A percentile compares a stretch with the other conserved stretches of the same genome.
Conservation (phyloP, 73 alveolate genomes). For the Symbiodinium natans region DNA sequence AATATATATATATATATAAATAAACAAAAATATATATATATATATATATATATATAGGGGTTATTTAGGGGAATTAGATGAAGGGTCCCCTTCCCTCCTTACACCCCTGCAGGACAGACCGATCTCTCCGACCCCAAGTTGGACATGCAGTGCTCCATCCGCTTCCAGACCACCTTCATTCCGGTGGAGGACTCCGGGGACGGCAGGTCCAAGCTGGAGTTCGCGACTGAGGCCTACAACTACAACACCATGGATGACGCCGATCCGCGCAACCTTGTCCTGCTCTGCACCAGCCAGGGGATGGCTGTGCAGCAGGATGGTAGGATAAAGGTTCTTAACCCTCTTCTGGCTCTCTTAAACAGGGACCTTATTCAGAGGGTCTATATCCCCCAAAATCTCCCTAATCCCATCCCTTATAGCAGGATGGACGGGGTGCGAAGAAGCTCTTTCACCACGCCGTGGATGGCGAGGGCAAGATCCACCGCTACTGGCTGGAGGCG, state of each 20-base stretch:
- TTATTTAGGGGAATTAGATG: not conserved
- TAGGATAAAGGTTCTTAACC: not conserved
- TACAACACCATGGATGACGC: conserved; percentile 52
- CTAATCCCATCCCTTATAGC: too few relatives aligned
- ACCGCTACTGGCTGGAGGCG: conserved; percentile 76
- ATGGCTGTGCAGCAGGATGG: conserved; percentile 77
- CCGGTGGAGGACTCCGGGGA: not conserved
- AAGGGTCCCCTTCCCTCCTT: not conserved
- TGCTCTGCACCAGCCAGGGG: conserved; percentile 26
- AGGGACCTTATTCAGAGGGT: too few relatives aligned
- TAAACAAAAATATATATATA: too few relatives aligned
- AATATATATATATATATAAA: too few relatives aligned
- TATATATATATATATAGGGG: too few relatives aligned
- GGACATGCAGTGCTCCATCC: not conserved
- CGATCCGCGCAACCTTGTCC: conserved; percentile 56
- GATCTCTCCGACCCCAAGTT: not conserved
- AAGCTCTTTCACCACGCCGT: conserved; percentile 71
- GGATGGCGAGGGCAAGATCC: conserved; percentile 37
- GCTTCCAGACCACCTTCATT: conserved; percentile 21
- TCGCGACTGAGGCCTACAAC: conserved; percentile 77
- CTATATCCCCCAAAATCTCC: too few relatives aligned
- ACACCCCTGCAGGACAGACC: not conserved
- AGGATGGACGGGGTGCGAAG: conserved; percentile 51
- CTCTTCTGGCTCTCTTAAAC: too few relatives aligned
- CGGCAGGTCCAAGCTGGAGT: not conserved